These are phyloP conservation scores for Cladosporium sp. DNA, from an alignment of 2,329 filamentous ascomycete species.

Conservation along the genomic window DNA sequence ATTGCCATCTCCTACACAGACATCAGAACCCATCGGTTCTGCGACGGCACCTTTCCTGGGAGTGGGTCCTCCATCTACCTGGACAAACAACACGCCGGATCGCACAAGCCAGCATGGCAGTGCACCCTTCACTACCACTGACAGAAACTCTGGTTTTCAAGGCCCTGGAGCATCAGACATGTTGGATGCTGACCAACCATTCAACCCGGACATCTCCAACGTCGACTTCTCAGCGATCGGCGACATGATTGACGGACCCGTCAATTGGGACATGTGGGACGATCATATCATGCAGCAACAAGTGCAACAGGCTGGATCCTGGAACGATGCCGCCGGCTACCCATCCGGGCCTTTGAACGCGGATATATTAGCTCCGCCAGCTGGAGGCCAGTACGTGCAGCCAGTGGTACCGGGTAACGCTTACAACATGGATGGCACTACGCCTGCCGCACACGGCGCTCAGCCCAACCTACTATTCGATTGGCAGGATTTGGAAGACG, in stretches of 20 bases:
- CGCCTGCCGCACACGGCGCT: background rate
- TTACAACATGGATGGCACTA: constrained; percentile 10
- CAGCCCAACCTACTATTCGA: background rate
- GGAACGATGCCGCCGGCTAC: background rate
- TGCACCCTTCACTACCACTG: background rate
- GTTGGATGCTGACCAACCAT: background rate
- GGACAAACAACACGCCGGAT: background rate
- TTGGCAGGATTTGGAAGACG: constrained; percentile 22
- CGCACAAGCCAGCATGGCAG: background rate
- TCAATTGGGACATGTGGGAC: constrained; percentile 37
- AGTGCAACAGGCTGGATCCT: background rate
- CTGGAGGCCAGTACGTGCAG: background rate
- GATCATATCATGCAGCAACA: constrained; percentile 22
- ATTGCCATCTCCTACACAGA: background rate
- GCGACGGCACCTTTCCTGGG: background rate
- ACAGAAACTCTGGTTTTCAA: background rate
- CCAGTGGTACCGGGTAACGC: background rate
- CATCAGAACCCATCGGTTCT: background rate
- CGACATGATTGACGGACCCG: constrained; percentile 33
- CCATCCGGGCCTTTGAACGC: background rate
- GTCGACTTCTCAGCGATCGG: constrained; percentile 32
- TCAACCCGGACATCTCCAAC: background rate
- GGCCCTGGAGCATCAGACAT: background rate
- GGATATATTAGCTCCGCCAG: background rate
- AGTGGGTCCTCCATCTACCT: background rate